phyloP scores from a whole-genome alignment of 805 yeast species.

The Zygosaccharomyces bisporus region DNA sequence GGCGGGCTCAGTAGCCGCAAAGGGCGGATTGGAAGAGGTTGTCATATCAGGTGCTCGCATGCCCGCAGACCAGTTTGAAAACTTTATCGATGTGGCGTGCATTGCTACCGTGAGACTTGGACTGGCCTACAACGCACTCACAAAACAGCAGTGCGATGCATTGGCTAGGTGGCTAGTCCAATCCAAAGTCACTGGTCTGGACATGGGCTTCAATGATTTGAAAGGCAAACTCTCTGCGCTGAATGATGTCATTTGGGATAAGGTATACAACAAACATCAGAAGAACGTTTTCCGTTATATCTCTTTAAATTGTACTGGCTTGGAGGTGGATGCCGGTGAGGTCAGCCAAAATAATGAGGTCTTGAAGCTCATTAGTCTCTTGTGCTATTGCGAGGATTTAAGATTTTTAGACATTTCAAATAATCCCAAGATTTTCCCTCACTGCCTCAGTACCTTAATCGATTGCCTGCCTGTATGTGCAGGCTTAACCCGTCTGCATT shows the following conservation, averaged over 20 bases:
- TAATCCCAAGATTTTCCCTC: conserved; percentile 67
- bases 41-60: conserved; percentile 79
- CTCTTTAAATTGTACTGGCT: conserved; percentile 65
- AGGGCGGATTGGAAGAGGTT: conserved; percentile 79
- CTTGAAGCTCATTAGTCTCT: conserved; percentile 41
- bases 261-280: conserved; percentile 24
- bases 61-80: conserved; percentile 48
- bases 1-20: conserved; percentile 65
- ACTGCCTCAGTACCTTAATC: conserved; percentile 48
- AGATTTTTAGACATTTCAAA: conserved; percentile 74
- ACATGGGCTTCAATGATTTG: conserved; percentile 77
- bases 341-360: conserved; percentile 35
- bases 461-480: conserved; percentile 69
- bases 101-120: conserved; percentile 63
- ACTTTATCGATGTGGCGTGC: conserved; percentile 60
- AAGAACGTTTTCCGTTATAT: conserved; percentile 42
- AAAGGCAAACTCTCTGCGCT: conserved; percentile 36
- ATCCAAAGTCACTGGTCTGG: conserved; percentile 59
- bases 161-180: conserved; percentile 57
- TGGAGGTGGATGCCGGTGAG: conserved; percentile 45
- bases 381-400: conserved; percentile 54
- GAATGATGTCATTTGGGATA: conserved; percentile 24
- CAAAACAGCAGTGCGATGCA: conserved; percentile 51
- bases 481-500: conserved; percentile 57
- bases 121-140: conserved; percentile 70